Conservation (phyloP, 257 asterid species). For the Salvia splendens region DNA sequence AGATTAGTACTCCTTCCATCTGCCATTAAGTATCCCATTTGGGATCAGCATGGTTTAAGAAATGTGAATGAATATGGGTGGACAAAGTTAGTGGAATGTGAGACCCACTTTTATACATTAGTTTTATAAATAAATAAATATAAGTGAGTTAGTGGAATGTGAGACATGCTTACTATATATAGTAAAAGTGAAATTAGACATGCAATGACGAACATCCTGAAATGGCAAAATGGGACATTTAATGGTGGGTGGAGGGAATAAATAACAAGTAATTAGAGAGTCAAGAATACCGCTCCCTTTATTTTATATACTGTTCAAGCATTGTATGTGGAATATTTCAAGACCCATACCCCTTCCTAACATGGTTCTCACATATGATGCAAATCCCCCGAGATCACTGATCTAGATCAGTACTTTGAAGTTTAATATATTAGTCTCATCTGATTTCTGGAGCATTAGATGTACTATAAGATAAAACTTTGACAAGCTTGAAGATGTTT, state of each 20-base stretch:
- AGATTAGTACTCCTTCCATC: too few species aligned
- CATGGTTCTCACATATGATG: not conserved
- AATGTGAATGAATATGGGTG: too few species aligned
- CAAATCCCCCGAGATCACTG: slow-evolving; percentile 19
- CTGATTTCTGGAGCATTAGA: slow-evolving; percentile 2
- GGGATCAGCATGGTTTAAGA: too few species aligned
- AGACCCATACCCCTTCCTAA: not conserved
- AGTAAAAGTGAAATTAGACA: too few species aligned
- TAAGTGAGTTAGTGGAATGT: too few species aligned
- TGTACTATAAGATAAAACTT: slow-evolving; percentile 8
- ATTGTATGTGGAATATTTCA: slow-evolving; percentile 1
- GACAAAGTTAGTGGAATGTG: too few species aligned
- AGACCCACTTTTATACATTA: too few species aligned
- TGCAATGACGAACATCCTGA: too few species aligned
- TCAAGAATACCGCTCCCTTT: not conserved
- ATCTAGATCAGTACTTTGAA: slow-evolving; percentile 6
- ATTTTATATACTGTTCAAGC: not conserved
- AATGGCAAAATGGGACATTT: too few species aligned
- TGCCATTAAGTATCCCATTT: too few species aligned
- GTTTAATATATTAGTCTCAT: not conserved
- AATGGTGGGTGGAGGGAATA: not conserved
- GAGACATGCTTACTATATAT: too few species aligned
- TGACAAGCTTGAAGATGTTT: slow-evolving; percentile 6
- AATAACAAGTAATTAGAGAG: not conserved
- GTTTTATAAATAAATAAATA: too few species aligned